phyloP scores from a whole-genome alignment of 1,139 yeast genomes.

The Candida sp. region DNA sequence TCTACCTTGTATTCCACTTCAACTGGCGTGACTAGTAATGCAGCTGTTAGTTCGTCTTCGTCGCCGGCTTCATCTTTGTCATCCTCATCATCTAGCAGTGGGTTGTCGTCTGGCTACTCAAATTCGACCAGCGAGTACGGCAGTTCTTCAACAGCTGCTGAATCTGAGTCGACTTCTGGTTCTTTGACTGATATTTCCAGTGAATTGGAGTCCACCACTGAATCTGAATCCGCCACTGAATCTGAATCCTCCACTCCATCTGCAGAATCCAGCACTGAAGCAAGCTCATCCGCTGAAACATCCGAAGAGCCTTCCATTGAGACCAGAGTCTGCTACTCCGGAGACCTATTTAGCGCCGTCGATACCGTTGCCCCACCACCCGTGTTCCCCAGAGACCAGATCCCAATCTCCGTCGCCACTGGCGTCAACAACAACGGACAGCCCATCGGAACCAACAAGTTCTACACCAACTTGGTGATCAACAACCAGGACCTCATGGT shows the following conservation, averaged over 20 bases:
- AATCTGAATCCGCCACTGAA: background rate
- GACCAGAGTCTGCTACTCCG: slow-evolving; percentile 24
- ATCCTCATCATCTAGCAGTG: background rate
- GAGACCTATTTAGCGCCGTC: slow-evolving; percentile 53
- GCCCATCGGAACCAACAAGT: slow-evolving; percentile 82
- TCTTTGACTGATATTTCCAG: background rate
- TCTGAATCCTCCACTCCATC: background rate
- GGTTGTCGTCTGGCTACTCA: background rate
- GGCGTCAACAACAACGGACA: slow-evolving; percentile 45
- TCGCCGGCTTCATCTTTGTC: background rate
- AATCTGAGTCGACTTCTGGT: too few species aligned
- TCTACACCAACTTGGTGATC: slow-evolving; percentile 77
- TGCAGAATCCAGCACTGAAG: background rate
- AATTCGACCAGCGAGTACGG: background rate
- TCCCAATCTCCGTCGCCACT: slow-evolving; percentile 56
- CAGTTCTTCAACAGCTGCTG: too few species aligned
- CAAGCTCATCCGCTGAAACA: background rate
- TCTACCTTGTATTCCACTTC: background rate
- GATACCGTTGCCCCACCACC: slow-evolving; percentile 52
- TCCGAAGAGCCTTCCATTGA: background rate
- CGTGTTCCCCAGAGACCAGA: slow-evolving; percentile 49
- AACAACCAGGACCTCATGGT: slow-evolving; percentile 65
- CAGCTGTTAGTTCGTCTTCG: too few species aligned
- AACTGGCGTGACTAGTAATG: too few species aligned
- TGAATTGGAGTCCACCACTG: background rate